Percentiles rank a stretch among this genome's conserved stretches.
Conservation (phyloP, 192 early-diverging fungal species). For the Geosiphon pyriformis region DNA sequence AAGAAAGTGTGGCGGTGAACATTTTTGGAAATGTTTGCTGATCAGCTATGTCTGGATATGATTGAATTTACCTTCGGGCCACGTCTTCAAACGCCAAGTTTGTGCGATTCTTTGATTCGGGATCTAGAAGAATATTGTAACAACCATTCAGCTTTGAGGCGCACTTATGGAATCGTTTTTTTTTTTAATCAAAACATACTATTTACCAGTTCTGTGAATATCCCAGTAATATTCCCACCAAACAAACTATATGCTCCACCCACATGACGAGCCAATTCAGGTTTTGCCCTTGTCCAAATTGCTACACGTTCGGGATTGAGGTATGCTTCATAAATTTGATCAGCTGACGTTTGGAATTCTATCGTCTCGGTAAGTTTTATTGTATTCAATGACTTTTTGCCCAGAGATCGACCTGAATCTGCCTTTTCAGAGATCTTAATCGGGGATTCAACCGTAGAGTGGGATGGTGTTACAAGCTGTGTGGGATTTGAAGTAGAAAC, state of each 20-base stretch:
- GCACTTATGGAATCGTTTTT: background rate
- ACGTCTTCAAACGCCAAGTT: slow-evolving; percentile 80
- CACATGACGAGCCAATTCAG: slow-evolving; percentile 55
- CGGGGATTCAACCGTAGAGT: slow-evolving; percentile 26
- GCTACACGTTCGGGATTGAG: slow-evolving; percentile 66
- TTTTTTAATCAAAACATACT: background rate
- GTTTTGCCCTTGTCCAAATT: slow-evolving; percentile 75
- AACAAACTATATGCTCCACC: slow-evolving; percentile 72
- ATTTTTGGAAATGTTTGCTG: background rate
- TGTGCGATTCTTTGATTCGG: slow-evolving; percentile 74
- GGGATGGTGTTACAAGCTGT: slow-evolving; percentile 24
- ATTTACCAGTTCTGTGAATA: slow-evolving; percentile 62
- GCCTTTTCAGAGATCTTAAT: slow-evolving; percentile 10
- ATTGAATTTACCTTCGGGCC: slow-evolving; percentile 60
- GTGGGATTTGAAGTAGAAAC: slow-evolving; percentile 29
- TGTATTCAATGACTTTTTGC: slow-evolving; percentile 44
- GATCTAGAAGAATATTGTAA: slow-evolving; percentile 21
- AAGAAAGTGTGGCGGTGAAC: background rate
- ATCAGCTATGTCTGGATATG: background rate
- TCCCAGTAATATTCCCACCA: slow-evolving; percentile 83
- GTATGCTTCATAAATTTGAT: slow-evolving; percentile 77
- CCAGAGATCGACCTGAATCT: slow-evolving; percentile 26
- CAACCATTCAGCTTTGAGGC: background rate
- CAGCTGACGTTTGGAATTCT: slow-evolving; percentile 79
- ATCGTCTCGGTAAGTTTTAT: slow-evolving; percentile 65